Base-by-base conservation (phyloP, 2,329 filamentous ascomycete genomes). In the Sclerotinia subarctica region DNA sequence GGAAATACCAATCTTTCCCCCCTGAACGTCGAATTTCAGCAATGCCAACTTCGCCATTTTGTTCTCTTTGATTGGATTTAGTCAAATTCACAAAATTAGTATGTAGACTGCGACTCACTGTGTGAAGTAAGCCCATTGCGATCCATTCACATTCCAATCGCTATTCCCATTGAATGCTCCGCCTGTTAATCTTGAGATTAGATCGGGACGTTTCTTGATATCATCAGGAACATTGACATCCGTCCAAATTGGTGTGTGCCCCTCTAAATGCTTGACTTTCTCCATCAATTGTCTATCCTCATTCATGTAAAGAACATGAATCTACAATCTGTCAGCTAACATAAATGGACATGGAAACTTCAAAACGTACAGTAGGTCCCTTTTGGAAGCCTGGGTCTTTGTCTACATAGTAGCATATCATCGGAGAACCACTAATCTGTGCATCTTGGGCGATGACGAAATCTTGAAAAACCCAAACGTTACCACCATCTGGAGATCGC, bases 341-440 rank as follows among this genome's bases (percentile, higher is more conserved):
- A 3, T 0, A 58, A n/a, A 42, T 17, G 17, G 21, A 15, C 7
- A 21, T 64, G 17, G n/a, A n/a, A 2, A 29, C 26, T 0, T 10
- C 2, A 11, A 7, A 42, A 32, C 44, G 5, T 42, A 66, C 53
- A 8, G 64, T 26, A 1, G 52, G 53, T 11, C 59, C 53, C 11
- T 57, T 59, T 5, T 58, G 44, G 7, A 59, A 59, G 17, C 59
- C 32, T 2, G 64, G 53, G n/a, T 66, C 64, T 49, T 42, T 66
- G n/a, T 66, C 53, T 17, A 66, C 64, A 59, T 59, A 66, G 38
- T 59, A 66, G 29, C 38, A 46, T n/a, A 29, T 66, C 32, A 66
- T 59, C 4, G 64, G n/a, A 59, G 64, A 66, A 26, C 64, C 64
- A 19, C 0, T 49, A 6, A 21, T 38, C 15, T 58, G 44, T 24